A percentile compares a stretch with the other conserved stretches of the same genome.
Evolutionary conservation across 192 early-diverging fungal genomes (phyloP).

Genomic region (Gorgonomyces haynaldii): DNA sequence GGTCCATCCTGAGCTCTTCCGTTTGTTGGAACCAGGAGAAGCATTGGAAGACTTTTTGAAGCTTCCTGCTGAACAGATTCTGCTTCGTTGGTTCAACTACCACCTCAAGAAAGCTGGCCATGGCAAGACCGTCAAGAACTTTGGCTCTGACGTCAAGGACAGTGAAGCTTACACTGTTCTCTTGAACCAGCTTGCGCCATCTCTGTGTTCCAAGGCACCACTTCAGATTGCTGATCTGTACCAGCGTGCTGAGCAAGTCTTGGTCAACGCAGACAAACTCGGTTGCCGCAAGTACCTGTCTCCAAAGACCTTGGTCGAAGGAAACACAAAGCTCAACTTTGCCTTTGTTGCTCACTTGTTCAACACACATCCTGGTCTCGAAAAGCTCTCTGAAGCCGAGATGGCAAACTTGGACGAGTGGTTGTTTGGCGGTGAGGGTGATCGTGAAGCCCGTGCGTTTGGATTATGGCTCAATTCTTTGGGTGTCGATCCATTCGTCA

Average conservation of each 20-base stretch:
- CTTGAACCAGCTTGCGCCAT: slow-evolving; percentile 81
- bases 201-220: slow-evolving; percentile 66
- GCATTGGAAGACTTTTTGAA: slow-evolving; percentile 87
- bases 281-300: slow-evolving; percentile 90
- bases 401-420: slow-evolving; percentile 75
- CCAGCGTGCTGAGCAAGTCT: slow-evolving; percentile 76
- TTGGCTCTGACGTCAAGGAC: slow-evolving; percentile 85
- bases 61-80: slow-evolving; percentile 90
- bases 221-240: slow-evolving; percentile 65
- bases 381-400: slow-evolving; percentile 78
- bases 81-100: slow-evolving; percentile 99
- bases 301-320: slow-evolving; percentile 84
- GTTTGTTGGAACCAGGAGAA: slow-evolving; percentile 86
- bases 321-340: slow-evolving; percentile 92
- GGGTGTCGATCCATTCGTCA: slow-evolving; percentile 93
- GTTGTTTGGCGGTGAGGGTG: slow-evolving; percentile 64
- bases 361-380: slow-evolving; percentile 93
- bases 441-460: slow-evolving; percentile 84
- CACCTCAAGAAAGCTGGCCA: slow-evolving; percentile 90
- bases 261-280: slow-evolving; percentile 85
- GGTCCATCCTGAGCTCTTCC: slow-evolving; percentile 93
- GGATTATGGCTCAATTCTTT: slow-evolving; percentile 96
- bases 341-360: slow-evolving; percentile 98
- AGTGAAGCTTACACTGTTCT: slow-evolving; percentile 91
- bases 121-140: slow-evolving; percentile 75